Evolutionary conservation across 345 rosid species (phyloP).

Genomic region (Syzygium oleosum): DNA sequence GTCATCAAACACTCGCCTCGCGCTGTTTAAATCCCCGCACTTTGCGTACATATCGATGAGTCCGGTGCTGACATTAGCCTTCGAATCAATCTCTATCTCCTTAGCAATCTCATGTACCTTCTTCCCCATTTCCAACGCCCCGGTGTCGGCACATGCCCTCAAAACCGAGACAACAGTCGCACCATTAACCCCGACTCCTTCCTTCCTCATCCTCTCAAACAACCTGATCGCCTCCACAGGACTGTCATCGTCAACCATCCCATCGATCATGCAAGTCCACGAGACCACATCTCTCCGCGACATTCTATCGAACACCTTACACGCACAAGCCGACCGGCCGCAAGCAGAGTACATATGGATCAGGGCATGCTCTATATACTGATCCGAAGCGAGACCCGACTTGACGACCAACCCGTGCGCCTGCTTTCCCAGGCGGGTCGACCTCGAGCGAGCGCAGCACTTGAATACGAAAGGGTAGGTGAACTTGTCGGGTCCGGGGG

Average conservation of each 20-base stretch:
- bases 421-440: conserved; percentile 9
- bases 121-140: conserved; percentile 12
- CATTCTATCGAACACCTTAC: conserved; percentile 26
- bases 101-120: conserved; percentile 14
- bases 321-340: conserved; percentile 10
- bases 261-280: conserved; percentile 34
- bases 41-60: conserved; percentile 19
- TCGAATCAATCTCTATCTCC: conserved; percentile 3
- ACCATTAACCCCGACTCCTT: conserved; percentile 13
- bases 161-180: conserved; percentile 19
- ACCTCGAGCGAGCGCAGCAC: conserved; percentile 2
- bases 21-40: conserved; percentile 16
- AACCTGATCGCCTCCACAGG: conserved; percentile 22
- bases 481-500: conserved; percentile 8
- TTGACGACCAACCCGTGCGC: conserved; percentile 20
- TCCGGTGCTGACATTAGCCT: neutral
- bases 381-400: conserved; percentile 19
- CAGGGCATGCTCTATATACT: conserved; percentile 9
- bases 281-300: conserved; percentile 14
- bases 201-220: conserved; percentile 19
- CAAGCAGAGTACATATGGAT: conserved; percentile 19
- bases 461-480: conserved; percentile 21
- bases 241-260: conserved; percentile 21
- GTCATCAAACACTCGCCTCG: conserved; percentile 11
- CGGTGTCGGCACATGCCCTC: conserved; percentile 28